These are phyloP conservation scores for Amylostereum areolatum DNA, from an alignment of 1,284 basidiomycete species.

Conservation along the genomic window DNA sequence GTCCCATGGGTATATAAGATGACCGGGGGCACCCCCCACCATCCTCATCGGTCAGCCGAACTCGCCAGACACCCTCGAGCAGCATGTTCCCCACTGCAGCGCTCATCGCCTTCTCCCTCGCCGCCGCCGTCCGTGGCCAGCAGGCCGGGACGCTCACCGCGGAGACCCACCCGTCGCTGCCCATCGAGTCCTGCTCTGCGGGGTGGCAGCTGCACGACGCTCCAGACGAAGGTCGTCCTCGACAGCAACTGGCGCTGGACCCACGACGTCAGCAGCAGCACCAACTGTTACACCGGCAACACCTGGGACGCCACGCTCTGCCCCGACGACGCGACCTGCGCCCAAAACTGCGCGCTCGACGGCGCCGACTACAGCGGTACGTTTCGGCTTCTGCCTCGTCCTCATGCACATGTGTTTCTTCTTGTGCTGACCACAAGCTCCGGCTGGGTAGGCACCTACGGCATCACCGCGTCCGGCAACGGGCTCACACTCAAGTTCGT, in stretches of 20 bases:
- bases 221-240: slow-evolving; percentile 23
- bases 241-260: slow-evolving; percentile 34
- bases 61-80: too few relatives aligned
- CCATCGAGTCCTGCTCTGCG: slow-evolving; percentile 22
- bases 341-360: slow-evolving; percentile 48
- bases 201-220: slow-evolving; percentile 19
- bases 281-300: slow-evolving; percentile 33
- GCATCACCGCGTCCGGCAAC: slow-evolving; percentile 39
- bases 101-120: slow-evolving; percentile 19
- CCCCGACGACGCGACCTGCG: slow-evolving; percentile 28
- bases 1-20: too few relatives aligned
- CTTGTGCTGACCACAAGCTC: too few relatives aligned
- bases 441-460: slow-evolving; percentile 22
- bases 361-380: slow-evolving; percentile 44
- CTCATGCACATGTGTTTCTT: not conserved
- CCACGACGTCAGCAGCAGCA: slow-evolving; percentile 23
- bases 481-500: slow-evolving; percentile 47
- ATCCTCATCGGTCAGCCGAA: too few relatives aligned
- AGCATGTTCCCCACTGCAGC: slow-evolving; percentile 20
- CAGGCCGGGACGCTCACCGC: slow-evolving; percentile 28
- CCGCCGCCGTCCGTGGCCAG: slow-evolving; percentile 23
- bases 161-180: slow-evolving; percentile 27
- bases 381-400: not conserved
- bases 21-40: too few relatives aligned
- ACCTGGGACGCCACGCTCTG: slow-evolving; percentile 29